These are phyloP conservation scores for Talaromyces stipitatus DNA, from an alignment of 495 filamentous ascomycete species.

Conservation along the genomic window DNA sequence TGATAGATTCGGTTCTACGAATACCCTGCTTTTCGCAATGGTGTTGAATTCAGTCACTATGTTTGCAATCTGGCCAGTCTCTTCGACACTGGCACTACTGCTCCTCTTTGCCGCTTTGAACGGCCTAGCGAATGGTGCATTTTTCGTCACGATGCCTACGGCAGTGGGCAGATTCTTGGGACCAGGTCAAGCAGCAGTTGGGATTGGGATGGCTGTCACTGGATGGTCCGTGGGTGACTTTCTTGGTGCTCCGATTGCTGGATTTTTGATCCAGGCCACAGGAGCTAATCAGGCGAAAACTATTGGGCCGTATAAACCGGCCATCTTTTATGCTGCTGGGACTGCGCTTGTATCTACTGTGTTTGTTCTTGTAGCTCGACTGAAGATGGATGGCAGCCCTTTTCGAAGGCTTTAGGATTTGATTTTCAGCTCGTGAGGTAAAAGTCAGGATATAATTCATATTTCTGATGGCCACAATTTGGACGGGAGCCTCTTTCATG, in stretches of 20 bases:
- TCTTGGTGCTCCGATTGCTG: slow-evolving; percentile 41
- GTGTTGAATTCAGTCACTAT: slow-evolving; percentile 30
- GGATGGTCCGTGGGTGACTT: slow-evolving; percentile 40
- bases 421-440: neutral
- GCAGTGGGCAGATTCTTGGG: slow-evolving; percentile 37
- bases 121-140: slow-evolving; percentile 34
- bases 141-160: slow-evolving; percentile 40
- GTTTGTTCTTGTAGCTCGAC: neutral
- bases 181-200: slow-evolving; percentile 23
- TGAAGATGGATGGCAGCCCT: neutral
- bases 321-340: slow-evolving; percentile 37
- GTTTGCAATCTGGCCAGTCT: slow-evolving; percentile 37
- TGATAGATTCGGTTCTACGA: slow-evolving; percentile 29
- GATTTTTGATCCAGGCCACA: slow-evolving; percentile 28
- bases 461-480: too few species aligned
- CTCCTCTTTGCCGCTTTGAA: slow-evolving; percentile 31
- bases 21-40: slow-evolving; percentile 23
- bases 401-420: neutral
- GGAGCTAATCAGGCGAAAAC: slow-evolving; percentile 15
- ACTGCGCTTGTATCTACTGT: neutral
- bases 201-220: slow-evolving; percentile 42
- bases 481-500: too few species aligned
- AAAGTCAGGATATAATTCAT: too few species aligned
- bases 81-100: slow-evolving; percentile 27
- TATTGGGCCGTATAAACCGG: slow-evolving; percentile 32